Base-by-base conservation (phyloP, 441 rosid genomes). In the Eutrema salsugineum region DNA sequence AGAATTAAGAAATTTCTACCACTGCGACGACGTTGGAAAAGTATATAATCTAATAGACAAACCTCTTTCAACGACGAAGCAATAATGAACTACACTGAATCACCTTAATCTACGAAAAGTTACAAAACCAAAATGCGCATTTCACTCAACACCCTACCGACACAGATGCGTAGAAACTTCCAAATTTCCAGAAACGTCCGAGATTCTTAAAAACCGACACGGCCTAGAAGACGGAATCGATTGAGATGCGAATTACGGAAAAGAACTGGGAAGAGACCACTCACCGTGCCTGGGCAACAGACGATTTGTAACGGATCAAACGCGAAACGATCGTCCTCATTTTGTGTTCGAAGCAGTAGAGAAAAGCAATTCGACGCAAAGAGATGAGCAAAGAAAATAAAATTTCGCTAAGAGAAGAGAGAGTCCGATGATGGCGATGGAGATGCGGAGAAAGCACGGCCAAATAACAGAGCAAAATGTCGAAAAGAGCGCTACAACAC, bases 271-370 rank as follows among this genome's bases (percentile, higher is more conserved):
- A 49, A 22, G 30, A 66, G 59, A 44, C 5, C 57, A 78, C 85
- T 78, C 80, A 90, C 97, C 79, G 70, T 39, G 81, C 42, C 58
- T 73, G 42, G 28, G 83, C 10, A n/a, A 82, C 35, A 16, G 90
- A 81, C 32, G 84, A 43, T 68, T 79, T 72, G 32, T 80, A 75
- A 51, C 83, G 80, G 70, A 87, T 80, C 85, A 92, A 83, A 55
- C 96, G 90, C 15, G 88, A 83, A 6, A 80, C 83, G 48, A 84
- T 62, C 19, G 85, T 71, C 68, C 70, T 89, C 90, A 87, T 89
- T 70, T 70, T 54, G 36, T 46, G 59, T 35, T 48, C 20, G 14
- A 40, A 54, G 65, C 11, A 67, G 24, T 11, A 33, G 68, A 49
- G 14, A 42, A 38, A 11, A 55, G 38, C 38, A 55, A 69, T 28